Percentiles rank a stretch among this genome's conserved stretches.
phyloP scores from a whole-genome alignment of 148 eudicot genomes.

The Camellia sinensis region DNA sequence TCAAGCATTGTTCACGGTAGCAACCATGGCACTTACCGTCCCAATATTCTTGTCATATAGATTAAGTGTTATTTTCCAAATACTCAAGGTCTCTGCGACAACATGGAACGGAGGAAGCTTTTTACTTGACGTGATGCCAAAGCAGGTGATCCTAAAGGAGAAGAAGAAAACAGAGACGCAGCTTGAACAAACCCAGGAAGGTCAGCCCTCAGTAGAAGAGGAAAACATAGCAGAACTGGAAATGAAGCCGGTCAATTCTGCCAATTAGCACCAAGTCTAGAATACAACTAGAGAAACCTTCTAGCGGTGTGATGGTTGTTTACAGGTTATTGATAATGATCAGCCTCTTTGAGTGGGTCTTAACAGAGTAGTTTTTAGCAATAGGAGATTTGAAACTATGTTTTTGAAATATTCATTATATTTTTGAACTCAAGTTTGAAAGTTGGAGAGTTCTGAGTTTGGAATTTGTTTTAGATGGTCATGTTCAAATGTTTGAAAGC shows the following conservation, averaged over 20 bases:
- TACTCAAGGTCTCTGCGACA: constrained; percentile 78
- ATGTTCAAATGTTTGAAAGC: too few species aligned
- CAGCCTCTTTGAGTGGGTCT: neutral
- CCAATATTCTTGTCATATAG: constrained; percentile 86
- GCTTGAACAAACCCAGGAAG: constrained; percentile 21
- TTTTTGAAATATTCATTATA: neutral
- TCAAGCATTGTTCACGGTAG: constrained; percentile 84
- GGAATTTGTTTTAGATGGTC: neutral
- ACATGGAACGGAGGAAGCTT: constrained; percentile 96
- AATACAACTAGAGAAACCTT: neutral
- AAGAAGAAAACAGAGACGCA: constrained; percentile 58
- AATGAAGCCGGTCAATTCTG: constrained; percentile 1
- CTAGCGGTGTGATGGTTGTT: constrained; percentile 4
- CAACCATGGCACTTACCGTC: constrained; percentile 88
- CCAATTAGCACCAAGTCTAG: neutral
- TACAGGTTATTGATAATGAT: neutral
- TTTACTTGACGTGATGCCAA: constrained; percentile 87
- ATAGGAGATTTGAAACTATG: neutral
- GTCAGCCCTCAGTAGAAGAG: constrained; percentile 10
- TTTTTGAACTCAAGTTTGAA: neutral
- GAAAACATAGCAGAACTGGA: neutral
- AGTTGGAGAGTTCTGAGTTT: neutral
- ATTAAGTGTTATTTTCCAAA: constrained; percentile 64
- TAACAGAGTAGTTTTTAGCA: neutral
- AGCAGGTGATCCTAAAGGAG: constrained; percentile 75